A percentile compares a stretch with the other conserved stretches of the same genome.
These are phyloP conservation scores for Pterocarpus macrocarpus DNA, from an alignment of 306 rosid species.

Conservation along the genomic window DNA sequence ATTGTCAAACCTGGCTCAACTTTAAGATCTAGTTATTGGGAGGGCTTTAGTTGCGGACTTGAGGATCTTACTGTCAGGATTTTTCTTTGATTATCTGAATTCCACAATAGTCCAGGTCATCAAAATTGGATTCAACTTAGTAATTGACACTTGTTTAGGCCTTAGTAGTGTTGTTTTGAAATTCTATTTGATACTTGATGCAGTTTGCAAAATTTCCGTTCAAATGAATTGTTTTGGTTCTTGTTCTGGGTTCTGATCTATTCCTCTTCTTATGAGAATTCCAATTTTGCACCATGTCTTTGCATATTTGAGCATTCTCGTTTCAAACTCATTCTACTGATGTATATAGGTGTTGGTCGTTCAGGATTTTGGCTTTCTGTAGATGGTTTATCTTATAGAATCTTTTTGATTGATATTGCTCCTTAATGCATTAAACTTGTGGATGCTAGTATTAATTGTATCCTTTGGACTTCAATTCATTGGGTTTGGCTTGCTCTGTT, in stretches of 20 bases:
- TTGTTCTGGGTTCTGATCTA: neutral
- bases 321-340: neutral
- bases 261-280: neutral
- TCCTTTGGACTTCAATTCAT: conserved; percentile 11
- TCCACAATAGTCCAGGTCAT: no score
- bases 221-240: neutral
- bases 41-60: no score
- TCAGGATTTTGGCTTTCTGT: conserved; percentile 4
- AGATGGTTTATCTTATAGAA: neutral
- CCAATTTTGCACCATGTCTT: neutral
- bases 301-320: neutral
- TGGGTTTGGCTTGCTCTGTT: neutral
- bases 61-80: no score
- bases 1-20: no score
- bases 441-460: neutral
- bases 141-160: no score
- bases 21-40: no score
- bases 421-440: neutral
- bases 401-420: neutral
- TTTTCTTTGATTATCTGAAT: no score
- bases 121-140: no score
- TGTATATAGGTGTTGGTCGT: neutral
- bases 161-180: no score
- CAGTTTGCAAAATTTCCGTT: neutral
- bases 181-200: no score